Percentiles rank a stretch among this genome's conserved stretches.
Evolutionary conservation across 2,329 filamentous ascomycete genomes (phyloP).

Genomic region (Phyllachora maydis): DNA sequence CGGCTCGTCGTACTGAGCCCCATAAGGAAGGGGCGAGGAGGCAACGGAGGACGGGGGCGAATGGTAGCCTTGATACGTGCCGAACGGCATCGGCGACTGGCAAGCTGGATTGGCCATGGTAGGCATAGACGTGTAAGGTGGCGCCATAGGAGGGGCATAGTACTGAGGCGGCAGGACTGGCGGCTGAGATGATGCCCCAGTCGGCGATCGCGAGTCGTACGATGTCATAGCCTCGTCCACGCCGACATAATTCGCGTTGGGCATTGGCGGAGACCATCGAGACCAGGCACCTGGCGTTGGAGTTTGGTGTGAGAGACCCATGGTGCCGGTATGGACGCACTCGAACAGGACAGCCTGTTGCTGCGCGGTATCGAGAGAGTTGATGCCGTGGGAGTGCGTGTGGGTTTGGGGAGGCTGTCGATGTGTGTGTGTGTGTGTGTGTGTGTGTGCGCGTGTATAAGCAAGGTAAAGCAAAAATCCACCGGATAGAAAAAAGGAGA

Average conservation of each 20-base stretch:
- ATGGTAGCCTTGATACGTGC: constrained; percentile 19
- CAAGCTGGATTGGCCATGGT: constrained; percentile 21
- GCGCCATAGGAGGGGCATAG: constrained; percentile 19
- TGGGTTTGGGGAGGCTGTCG: constrained; percentile 1
- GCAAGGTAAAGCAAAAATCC: constrained; percentile 7
- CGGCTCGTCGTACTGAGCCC: too few relatives aligned
- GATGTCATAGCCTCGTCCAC: constrained; percentile 25
- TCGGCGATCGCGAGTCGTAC: constrained; percentile 22
- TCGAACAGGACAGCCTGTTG: constrained; percentile 8
- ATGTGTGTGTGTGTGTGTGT: constrained; percentile 1
- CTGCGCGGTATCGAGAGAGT: constrained; percentile 1
- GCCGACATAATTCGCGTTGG: constrained; percentile 19
- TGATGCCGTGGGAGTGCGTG: constrained; percentile 1
- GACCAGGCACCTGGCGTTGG: constrained; percentile 34
- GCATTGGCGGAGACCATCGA: constrained; percentile 29
- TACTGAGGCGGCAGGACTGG: constrained; percentile 24
- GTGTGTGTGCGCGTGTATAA: constrained; percentile 1
- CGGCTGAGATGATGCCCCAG: constrained; percentile 18
- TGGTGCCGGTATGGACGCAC: constrained; percentile 9
- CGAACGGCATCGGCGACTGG: constrained; percentile 17
- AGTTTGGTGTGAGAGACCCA: constrained; percentile 27
- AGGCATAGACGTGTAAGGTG: constrained; percentile 18
- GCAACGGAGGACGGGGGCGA: constrained; percentile 11
- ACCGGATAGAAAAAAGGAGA: constrained; percentile 5
- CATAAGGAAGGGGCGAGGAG: too few relatives aligned